These are phyloP conservation scores for Chlorella variabilis DNA, from an alignment of 163 green algal species.

Conservation along the genomic window DNA sequence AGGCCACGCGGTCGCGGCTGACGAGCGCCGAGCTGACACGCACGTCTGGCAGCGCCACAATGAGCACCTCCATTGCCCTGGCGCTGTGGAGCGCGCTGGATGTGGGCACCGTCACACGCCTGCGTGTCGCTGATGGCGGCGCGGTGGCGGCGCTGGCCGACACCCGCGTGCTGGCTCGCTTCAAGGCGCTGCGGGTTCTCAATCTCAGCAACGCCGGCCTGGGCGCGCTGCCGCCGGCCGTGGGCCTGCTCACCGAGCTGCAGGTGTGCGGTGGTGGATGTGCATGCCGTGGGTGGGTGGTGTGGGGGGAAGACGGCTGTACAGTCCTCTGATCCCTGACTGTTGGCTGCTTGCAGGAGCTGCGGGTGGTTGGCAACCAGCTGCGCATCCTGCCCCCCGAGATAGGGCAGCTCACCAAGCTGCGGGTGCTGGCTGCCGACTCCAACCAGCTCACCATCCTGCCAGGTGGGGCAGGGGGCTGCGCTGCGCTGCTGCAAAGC, in stretches of 20 bases:
- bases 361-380: slow-evolving; percentile 80
- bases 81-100: slow-evolving; percentile 41
- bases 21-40: slow-evolving; percentile 28
- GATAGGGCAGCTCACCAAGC: slow-evolving; percentile 53
- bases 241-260: slow-evolving; percentile 36
- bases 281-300: not conserved
- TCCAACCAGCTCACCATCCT: slow-evolving; percentile 76
- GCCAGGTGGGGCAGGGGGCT: slow-evolving; percentile 66
- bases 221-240: slow-evolving; percentile 47
- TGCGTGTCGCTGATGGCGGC: slow-evolving; percentile 9
- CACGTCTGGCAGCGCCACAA: not conserved
- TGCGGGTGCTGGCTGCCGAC: slow-evolving; percentile 77
- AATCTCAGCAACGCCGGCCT: slow-evolving; percentile 74
- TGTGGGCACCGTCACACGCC: slow-evolving; percentile 34
- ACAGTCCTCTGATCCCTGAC: no score
- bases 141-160: slow-evolving; percentile 30
- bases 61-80: slow-evolving; percentile 27
- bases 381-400: slow-evolving; percentile 70
- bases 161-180: slow-evolving; percentile 6
- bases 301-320: no score
- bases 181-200: slow-evolving; percentile 60
- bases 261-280: slow-evolving; percentile 50
- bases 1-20: slow-evolving; percentile 37
- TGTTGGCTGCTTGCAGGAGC: no score
- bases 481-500: no score